A percentile compares a stretch with the other conserved stretches of the same genome.
Conservation (phyloP, 1,284 basidiomycete species). For the Vanrija sp. region DNA sequence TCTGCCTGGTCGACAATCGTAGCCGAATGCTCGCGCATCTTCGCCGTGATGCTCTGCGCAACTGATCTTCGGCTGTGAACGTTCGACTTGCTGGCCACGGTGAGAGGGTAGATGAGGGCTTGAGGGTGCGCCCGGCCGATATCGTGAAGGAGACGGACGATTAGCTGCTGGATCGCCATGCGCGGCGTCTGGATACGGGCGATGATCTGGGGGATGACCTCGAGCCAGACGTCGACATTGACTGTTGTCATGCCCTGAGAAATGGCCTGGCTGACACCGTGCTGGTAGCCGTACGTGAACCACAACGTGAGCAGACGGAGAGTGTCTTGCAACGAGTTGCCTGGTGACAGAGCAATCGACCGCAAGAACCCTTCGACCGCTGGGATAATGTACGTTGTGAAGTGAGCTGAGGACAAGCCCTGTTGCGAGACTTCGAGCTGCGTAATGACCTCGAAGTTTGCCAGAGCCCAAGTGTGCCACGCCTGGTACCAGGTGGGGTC, state of each 20-base stretch:
- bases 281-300: constrained; percentile 96
- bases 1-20: constrained; percentile 87
- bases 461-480: constrained; percentile 98
- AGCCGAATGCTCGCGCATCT: constrained; percentile 89
- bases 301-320: constrained; percentile 89
- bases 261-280: constrained; percentile 88
- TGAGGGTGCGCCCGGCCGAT: constrained; percentile 97
- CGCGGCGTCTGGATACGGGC: constrained; percentile 96
- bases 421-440: constrained; percentile 68
- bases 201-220: constrained; percentile 98
- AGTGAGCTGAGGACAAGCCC: constrained; percentile 66
- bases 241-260: constrained; percentile 82
- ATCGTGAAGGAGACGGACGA: constrained; percentile 83
- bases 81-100: constrained; percentile 95
- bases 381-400: constrained; percentile 85
- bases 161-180: constrained; percentile 78
- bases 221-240: constrained; percentile 96
- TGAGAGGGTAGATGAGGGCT: constrained; percentile 95
- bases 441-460: constrained; percentile 93
- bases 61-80: constrained; percentile 77
- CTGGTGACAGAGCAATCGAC: constrained; percentile 84
- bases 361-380: constrained; percentile 97
- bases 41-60: constrained; percentile 83
- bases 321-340: constrained; percentile 93
- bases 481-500: constrained; percentile 97